Evolutionary conservation across 73 alveolate species (phyloP), one percentile per base, ranked within the genome.

Genomic region (Uronychia binucleata): DNA sequence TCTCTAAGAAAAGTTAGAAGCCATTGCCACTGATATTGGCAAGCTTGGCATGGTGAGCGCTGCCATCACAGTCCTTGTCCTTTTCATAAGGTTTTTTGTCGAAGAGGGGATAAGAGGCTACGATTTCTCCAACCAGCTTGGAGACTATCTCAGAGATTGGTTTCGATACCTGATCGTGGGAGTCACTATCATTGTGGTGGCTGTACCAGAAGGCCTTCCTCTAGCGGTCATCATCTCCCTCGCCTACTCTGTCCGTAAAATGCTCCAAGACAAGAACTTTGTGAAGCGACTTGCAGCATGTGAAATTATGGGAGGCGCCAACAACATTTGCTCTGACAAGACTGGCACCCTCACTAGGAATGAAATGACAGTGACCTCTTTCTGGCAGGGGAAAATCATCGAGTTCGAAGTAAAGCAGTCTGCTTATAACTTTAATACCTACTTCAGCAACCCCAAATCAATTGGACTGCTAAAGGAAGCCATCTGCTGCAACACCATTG

Each of bases 241-340:
- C 29, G 98, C 98, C 29, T 94, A 91, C 92, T 91, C 96, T 67
- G 94, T 94, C 34, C 86, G 94, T 79, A 94, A 91, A 88, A 82
- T 94, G 91, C 92, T 94, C 87, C 93, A 83, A 82, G 90, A 89
- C 78, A 88, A 83, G 87, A 94, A 94, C 88, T 88, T 94, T 79
- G 98, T 94, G 8, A 94, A 94, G 79, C 86, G 90, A 88, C 86
- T 94, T 88, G 96, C 96, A 19, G 96, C 98, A 74, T 95, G 98
- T 82, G 98, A 95, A 79, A 95, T 96, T 75, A 95, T 95, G 98
- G 98, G 98, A n/a, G 98, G 98, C 19, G 98, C 98, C 0, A 94
- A 94, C 80, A 91, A 94, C 81, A 94, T 94, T 75, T 94, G 98
- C 80, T 91, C 98, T 8, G 98, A 94, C 81, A 95, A 95, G 77